Percentiles rank a stretch among this genome's conserved stretches.
Evolutionary conservation across 441 rosid species (phyloP).

Genomic region (Erodium moschatum): DNA sequence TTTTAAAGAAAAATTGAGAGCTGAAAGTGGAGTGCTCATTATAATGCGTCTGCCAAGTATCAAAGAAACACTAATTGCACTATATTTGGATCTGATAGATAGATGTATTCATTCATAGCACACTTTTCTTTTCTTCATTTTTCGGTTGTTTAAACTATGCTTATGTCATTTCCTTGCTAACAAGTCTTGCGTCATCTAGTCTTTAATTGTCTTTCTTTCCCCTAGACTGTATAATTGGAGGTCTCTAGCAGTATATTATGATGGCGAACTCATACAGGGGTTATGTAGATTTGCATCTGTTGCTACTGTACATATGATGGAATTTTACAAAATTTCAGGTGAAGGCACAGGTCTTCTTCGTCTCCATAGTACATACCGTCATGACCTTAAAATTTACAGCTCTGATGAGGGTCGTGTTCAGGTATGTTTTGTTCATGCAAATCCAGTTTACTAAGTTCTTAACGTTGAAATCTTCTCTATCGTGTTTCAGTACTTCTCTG

Average conservation of each 20-base stretch:
- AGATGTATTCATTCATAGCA: background rate
- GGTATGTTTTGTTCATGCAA: slow-evolving; percentile 35
- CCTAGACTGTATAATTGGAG: background rate
- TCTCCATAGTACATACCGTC: slow-evolving; percentile 98
- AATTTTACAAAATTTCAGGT: slow-evolving; percentile 41
- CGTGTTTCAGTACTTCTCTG: slow-evolving; percentile 2
- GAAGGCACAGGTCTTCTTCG: slow-evolving; percentile 99
- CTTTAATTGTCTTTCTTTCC: background rate
- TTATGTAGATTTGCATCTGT: slow-evolving; percentile 1
- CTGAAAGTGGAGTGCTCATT: background rate
- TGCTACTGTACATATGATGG: slow-evolving; percentile 20
- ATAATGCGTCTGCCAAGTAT: background rate
- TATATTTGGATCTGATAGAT: background rate
- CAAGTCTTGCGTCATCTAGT: background rate
- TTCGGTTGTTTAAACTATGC: background rate
- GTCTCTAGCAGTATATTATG: background rate
- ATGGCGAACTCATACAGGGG: background rate
- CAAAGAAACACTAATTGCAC: background rate
- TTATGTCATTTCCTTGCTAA: slow-evolving; percentile 4
- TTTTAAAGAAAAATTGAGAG: background rate
- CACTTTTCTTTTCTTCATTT: background rate
- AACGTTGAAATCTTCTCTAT: slow-evolving; percentile 8
- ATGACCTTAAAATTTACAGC: slow-evolving; percentile 98
- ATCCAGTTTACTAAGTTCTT: slow-evolving; percentile 8
- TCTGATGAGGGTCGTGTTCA: slow-evolving; percentile 99